Evolutionary conservation across 2,329 filamentous ascomycete genomes (phyloP), one percentile per base, ranked within the genome.

Genomic region (Beauveria sp.): DNA sequence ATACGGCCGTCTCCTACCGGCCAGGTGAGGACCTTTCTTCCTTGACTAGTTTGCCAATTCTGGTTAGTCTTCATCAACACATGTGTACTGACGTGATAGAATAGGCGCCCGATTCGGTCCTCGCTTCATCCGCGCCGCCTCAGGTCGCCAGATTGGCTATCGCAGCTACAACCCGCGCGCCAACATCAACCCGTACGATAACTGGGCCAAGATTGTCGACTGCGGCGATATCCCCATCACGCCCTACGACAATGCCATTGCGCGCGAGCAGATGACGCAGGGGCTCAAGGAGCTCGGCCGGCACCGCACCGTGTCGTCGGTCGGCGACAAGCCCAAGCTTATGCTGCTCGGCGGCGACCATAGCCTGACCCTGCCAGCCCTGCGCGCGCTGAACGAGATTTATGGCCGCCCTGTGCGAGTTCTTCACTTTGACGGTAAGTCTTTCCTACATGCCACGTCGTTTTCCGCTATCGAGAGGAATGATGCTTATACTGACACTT

Each of bases 161-260:
- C 85, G 91, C 47, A 89, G 88, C 70, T 77, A 89, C 81, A 96
- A 96, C 74, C 84, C 89, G 2, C 86, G 91, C 24, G 91, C 91
- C 1, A 82, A 81, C 45, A 82, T 96, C 66, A 97, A 96, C 73
- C 91, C 93, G 0, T 96, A 95, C 76, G 78, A 88, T 71, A 87
- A 84, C 69, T 93, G 90, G 84, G 87, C 91, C 9, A 91, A 83
- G 55, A 85, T 96, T 63, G 79, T 93, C 56, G 93, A 97, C 78
- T 97, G 93, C 73, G 93, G 93, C 52, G 93, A 96, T 71, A 91
- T 96, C 61, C 91, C 93, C 30, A 81, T 96, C 66, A 90, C 88
- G 0, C 92, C 92, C 0, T 88, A 96, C 67, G 91, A 96, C 77
- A 96, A 96, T 72, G 85, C 79, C 1, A 79, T 96, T 18, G 93